These are phyloP conservation scores for Sarcodon sp. DNA, from an alignment of 768 basidiomycete genomes.

Conservation along the genomic window DNA sequence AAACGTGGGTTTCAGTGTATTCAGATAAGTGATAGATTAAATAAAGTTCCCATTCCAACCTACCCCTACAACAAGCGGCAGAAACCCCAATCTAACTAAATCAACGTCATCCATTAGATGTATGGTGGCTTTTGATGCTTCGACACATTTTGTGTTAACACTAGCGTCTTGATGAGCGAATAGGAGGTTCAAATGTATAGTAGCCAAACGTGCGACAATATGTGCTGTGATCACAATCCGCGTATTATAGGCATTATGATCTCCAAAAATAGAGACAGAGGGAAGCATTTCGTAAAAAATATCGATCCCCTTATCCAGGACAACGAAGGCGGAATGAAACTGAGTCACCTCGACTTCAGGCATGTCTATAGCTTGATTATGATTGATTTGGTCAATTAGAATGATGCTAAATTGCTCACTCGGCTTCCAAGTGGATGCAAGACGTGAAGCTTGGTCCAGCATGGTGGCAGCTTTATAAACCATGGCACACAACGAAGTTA, in stretches of 20 bases:
- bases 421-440: slow-evolving; percentile 26
- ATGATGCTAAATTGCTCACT: slow-evolving; percentile 8
- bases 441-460: slow-evolving; percentile 42
- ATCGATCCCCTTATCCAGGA: neutral
- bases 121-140: neutral
- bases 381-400: too few species aligned
- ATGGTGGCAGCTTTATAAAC: slow-evolving; percentile 43
- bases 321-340: neutral
- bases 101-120: neutral
- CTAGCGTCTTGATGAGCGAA: neutral
- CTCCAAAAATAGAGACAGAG: neutral
- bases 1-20: neutral
- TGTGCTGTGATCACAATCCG: neutral
- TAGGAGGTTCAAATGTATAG: neutral
- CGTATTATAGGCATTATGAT: neutral
- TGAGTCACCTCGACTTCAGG: neutral
- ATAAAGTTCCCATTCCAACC: neutral
- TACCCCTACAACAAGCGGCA: neutral
- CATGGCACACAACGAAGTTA: slow-evolving; percentile 25
- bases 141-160: neutral
- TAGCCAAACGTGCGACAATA: neutral
- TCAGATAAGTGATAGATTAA: neutral
- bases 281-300: neutral
- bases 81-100: neutral
- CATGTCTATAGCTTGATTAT: neutral